Conservation (phyloP, 2,329 filamentous ascomycete genomes). For the Zarea fungicola region DNA sequence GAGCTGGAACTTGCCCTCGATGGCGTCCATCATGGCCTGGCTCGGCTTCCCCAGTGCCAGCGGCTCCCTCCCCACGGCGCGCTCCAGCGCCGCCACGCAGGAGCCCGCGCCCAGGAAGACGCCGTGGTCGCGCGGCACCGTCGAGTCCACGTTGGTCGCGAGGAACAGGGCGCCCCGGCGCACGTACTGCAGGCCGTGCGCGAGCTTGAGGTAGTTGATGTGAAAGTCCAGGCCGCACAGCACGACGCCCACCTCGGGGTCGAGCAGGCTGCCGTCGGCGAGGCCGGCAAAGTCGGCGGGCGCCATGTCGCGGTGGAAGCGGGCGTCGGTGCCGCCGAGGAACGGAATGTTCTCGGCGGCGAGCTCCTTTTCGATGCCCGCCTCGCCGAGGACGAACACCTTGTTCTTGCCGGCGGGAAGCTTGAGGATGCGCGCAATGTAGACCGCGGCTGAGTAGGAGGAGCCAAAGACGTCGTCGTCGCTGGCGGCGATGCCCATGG, state of each 20-base stretch:
- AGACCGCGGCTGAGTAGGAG: constrained; percentile 90
- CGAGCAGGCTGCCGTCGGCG: constrained; percentile 68
- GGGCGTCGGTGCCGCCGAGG: constrained; percentile 81
- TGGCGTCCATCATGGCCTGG: constrained; percentile 98
- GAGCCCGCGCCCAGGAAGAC: constrained; percentile 92
- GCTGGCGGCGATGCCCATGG: constrained; percentile 71
- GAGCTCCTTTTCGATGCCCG: constrained; percentile 86
- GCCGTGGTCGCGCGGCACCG: constrained; percentile 72
- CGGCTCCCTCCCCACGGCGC: constrained; percentile 65
- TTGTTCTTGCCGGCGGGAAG: constrained; percentile 77
- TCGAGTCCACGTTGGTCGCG: constrained; percentile 90
- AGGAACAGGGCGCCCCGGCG: constrained; percentile 77
- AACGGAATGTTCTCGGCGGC: constrained; percentile 71
- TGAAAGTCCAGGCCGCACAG: constrained; percentile 90
- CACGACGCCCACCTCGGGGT: constrained; percentile 85
- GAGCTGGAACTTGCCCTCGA: constrained; percentile 92
- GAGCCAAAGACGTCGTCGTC: constrained; percentile 94
- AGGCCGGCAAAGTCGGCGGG: constrained; percentile 76
- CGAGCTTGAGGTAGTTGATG: constrained; percentile 89
- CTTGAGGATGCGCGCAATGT: constrained; percentile 87
- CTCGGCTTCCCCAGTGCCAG: constrained; percentile 87
- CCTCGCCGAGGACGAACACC: constrained; percentile 89
- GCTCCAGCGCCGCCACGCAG: constrained; percentile 69
- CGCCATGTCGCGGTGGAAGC: constrained; percentile 70
- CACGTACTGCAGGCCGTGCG: constrained; percentile 81